A percentile compares a stretch with the other conserved stretches of the same genome.
Evolutionary conservation across 129 eudicot species (phyloP).

Genomic region (Helichrysum umbraculigerum): DNA sequence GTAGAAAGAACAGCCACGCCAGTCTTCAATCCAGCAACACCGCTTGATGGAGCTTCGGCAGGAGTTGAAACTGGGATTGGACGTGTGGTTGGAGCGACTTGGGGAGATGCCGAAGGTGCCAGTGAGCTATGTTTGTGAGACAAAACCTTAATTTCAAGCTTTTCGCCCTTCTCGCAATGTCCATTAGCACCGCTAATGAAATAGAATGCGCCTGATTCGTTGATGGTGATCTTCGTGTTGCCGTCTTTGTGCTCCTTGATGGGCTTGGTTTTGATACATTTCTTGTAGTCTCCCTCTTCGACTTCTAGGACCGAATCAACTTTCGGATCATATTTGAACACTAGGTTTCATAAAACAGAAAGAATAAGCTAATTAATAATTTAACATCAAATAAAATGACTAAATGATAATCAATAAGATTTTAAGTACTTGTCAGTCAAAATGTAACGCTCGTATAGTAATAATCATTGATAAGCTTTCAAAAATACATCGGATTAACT

Average conservation of each 20-base stretch:
- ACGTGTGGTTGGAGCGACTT: slow-evolving; percentile 2
- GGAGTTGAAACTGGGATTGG: slow-evolving; percentile 17
- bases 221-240: slow-evolving; percentile 32
- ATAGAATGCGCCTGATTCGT: slow-evolving; percentile 50
- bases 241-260: slow-evolving; percentile 44
- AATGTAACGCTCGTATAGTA: too few relatives aligned
- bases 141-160: slow-evolving; percentile 48
- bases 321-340: slow-evolving; percentile 44
- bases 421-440: too few relatives aligned
- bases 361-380: too few relatives aligned
- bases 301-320: slow-evolving; percentile 62
- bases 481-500: too few relatives aligned
- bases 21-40: background rate
- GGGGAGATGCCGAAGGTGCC: background rate
- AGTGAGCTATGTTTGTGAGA: slow-evolving; percentile 36
- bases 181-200: slow-evolving; percentile 71
- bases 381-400: background rate
- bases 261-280: slow-evolving; percentile 46
- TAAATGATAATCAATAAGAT: too few relatives aligned
- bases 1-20: background rate
- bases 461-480: too few relatives aligned
- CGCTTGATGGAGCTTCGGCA: slow-evolving; percentile 3
- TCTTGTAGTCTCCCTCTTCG: slow-evolving; percentile 41
- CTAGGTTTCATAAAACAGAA: slow-evolving; percentile 4
- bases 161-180: slow-evolving; percentile 66